phyloP scores from a whole-genome alignment of 140 eudicot species.

The Stevia rebaudiana region DNA sequence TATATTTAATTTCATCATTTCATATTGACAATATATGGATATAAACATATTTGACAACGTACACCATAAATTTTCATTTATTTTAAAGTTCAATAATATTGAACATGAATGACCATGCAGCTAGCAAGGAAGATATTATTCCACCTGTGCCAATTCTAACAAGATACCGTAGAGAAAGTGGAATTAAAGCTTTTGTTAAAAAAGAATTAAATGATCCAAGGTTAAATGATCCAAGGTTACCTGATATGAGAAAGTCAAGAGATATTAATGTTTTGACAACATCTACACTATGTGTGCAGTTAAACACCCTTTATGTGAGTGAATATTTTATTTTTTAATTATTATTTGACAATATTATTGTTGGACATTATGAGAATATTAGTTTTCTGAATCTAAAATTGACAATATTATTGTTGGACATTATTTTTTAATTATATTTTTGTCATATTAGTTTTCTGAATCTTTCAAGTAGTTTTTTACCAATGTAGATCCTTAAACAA shows the following conservation, averaged over 20 bases:
- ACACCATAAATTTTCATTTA: background rate
- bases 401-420: no score
- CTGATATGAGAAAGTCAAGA: constrained; percentile 79
- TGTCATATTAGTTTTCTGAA: background rate
- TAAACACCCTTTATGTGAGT: constrained; percentile 94
- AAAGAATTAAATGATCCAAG: constrained; percentile 72
- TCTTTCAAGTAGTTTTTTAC: background rate
- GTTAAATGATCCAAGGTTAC: constrained; percentile 76
- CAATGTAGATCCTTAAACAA: constrained; percentile 9
- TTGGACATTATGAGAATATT: constrained; percentile 1
- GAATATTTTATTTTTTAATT: background rate
- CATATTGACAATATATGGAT: background rate
- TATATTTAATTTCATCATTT: background rate
- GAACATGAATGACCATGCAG: constrained; percentile 41
- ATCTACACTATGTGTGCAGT: constrained; percentile 72
- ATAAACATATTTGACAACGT: background rate
- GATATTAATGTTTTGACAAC: constrained; percentile 76
- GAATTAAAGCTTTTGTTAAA: constrained; percentile 84
- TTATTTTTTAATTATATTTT: no score
- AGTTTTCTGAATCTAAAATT: background rate
- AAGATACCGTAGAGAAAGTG: constrained; percentile 75
- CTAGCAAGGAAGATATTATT: constrained; percentile 78
- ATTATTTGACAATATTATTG: background rate
- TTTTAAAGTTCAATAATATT: background rate
- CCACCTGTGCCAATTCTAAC: constrained; percentile 94